These are phyloP conservation scores for Austroboletus novae-zelandiae DNA, from an alignment of 1,284 basidiomycete species.

Conservation along the genomic window DNA sequence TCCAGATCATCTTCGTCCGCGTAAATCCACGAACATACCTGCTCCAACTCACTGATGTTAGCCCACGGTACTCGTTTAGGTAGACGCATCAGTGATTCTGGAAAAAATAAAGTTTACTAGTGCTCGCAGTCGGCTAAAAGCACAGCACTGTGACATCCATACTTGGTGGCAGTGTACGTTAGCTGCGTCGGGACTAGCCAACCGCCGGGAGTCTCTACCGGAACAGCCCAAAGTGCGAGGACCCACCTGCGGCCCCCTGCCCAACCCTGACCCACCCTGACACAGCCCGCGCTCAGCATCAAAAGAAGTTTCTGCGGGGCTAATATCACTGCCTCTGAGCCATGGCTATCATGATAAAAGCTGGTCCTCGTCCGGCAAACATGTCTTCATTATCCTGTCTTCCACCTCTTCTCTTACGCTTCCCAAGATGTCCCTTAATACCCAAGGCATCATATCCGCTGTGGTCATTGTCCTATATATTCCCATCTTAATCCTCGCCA, in stretches of 20 bases:
- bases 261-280: no score
- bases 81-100: constrained; percentile 54
- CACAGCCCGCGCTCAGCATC: no score
- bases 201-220: no score
- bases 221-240: no score
- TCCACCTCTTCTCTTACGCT: not conserved
- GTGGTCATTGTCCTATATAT: constrained; percentile 55
- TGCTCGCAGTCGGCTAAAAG: not conserved
- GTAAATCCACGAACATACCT: constrained; percentile 82
- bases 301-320: no score
- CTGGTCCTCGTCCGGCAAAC: no score
- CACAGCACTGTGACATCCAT: no score
- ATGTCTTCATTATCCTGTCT: not conserved
- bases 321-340: no score
- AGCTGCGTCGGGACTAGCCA: no score
- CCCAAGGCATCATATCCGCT: constrained; percentile 52
- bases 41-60: constrained; percentile 69
- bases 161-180: not conserved
- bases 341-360: no score
- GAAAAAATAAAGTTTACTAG: not conserved
- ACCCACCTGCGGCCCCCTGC: no score
- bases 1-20: constrained; percentile 58
- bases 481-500: constrained; percentile 46
- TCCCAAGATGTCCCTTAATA: constrained; percentile 36
- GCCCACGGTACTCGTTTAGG: constrained; percentile 87